Percentiles rank a stretch among this genome's conserved stretches.
phyloP scores from a whole-genome alignment of 2,329 filamentous ascomycete species.

The Camptophora hylomeconis region DNA sequence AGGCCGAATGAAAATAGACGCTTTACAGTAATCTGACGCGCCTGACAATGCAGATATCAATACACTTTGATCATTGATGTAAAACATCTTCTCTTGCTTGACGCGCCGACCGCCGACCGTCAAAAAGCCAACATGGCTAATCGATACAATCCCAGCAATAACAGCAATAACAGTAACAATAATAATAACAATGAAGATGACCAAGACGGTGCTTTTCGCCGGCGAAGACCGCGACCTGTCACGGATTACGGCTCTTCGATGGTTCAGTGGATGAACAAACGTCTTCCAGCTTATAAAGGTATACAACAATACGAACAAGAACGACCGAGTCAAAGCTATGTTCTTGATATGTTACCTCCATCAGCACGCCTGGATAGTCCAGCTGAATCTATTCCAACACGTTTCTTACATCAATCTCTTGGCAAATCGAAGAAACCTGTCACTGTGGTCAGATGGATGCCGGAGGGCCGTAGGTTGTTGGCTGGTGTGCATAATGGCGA shows the following conservation, averaged over 20 bases:
- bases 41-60: too few relatives aligned
- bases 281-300: constrained; percentile 62
- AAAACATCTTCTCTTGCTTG: too few relatives aligned
- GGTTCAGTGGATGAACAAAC: constrained; percentile 79
- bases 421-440: constrained; percentile 98
- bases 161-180: too few relatives aligned
- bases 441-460: constrained; percentile 95
- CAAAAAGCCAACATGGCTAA: constrained; percentile 10
- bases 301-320: constrained; percentile 63
- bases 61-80: too few relatives aligned
- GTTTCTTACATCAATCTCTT: constrained; percentile 91
- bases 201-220: constrained; percentile 13
- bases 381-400: constrained; percentile 81
- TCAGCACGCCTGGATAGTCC: constrained; percentile 59
- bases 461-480: constrained; percentile 78
- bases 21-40: too few relatives aligned
- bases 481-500: constrained; percentile 94
- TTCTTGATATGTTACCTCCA: constrained; percentile 84
- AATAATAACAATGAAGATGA: constrained; percentile 9
- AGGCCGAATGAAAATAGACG: too few relatives aligned
- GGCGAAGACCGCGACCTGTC: constrained; percentile 45
- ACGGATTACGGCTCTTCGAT: constrained; percentile 88
- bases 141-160: too few relatives aligned
- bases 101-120: too few relatives aligned
- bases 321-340: constrained; percentile 76